Evolutionary conservation across 2,329 filamentous ascomycete genomes (phyloP).

Genomic region (Blastomyces silverae): DNA sequence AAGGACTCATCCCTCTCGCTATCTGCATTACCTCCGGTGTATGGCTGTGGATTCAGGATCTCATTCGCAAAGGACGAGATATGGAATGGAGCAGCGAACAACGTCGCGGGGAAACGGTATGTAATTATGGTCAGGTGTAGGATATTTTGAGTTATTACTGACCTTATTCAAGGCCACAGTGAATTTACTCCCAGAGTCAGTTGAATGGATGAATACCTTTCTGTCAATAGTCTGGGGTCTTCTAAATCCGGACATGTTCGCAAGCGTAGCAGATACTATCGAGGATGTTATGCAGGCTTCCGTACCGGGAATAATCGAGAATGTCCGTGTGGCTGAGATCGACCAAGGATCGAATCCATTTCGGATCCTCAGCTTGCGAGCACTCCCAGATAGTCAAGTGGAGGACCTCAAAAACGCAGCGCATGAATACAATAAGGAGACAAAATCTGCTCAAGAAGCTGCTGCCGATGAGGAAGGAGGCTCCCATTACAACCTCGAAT

Average conservation of each 20-base stretch:
- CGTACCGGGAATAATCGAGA: conserved; percentile 83
- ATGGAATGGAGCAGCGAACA: conserved; percentile 85
- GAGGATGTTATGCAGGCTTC: conserved; percentile 97
- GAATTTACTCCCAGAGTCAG: conserved; percentile 86
- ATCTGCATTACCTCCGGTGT: conserved; percentile 68
- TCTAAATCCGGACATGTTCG: conserved; percentile 92
- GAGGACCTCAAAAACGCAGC: conserved; percentile 74
- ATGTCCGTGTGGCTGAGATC: conserved; percentile 90
- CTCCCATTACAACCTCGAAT: conserved; percentile 87
- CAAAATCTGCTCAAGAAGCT: conserved; percentile 76
- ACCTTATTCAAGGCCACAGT: conserved; percentile 55
- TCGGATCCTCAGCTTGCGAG: conserved; percentile 76
- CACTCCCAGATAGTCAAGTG: conserved; percentile 75
- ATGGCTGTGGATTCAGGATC: conserved; percentile 83
- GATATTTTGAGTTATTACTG: conserved; percentile 6
- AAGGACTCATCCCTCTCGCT: conserved; percentile 68
- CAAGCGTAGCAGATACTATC: conserved; percentile 81
- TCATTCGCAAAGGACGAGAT: conserved; percentile 73
- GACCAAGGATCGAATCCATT: conserved; percentile 88
- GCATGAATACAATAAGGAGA: conserved; percentile 68
- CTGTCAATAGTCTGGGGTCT: conserved; percentile 80
- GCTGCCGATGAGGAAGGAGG: conserved; percentile 86
- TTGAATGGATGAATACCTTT: conserved; percentile 93
- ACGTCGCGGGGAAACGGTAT: conserved; percentile 67
- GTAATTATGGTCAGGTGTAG: conserved; percentile 18